Evolutionary conservation across 1,284 basidiomycete genomes (phyloP).

Genomic region (Cronartium ribicola): DNA sequence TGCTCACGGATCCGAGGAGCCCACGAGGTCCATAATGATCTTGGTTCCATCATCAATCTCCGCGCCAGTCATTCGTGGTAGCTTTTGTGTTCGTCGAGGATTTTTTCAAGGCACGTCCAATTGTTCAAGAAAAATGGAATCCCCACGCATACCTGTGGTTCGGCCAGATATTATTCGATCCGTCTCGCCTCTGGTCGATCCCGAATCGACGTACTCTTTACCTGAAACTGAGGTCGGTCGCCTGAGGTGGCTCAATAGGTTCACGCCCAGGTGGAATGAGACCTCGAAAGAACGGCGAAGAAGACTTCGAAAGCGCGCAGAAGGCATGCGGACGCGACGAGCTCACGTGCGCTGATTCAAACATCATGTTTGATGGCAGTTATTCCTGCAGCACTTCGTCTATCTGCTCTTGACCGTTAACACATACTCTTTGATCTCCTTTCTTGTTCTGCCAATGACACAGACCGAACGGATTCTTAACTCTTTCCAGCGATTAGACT

Average conservation of each 20-base stretch:
- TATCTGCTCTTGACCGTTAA: neutral
- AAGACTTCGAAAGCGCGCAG: constrained; percentile 13
- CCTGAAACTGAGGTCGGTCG: constrained; percentile 19
- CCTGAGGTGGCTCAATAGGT: constrained; percentile 23
- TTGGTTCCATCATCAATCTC: neutral
- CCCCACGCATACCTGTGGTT: constrained; percentile 13
- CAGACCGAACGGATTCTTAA: constrained; percentile 27
- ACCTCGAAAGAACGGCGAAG: constrained; percentile 7
- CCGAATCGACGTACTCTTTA: constrained; percentile 12
- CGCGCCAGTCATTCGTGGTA: neutral
- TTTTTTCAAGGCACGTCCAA: neutral
- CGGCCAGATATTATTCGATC: neutral
- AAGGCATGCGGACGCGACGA: constrained; percentile 11
- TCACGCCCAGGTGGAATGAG: constrained; percentile 30
- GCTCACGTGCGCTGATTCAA: constrained; percentile 15
- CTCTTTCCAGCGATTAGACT: constrained; percentile 34
- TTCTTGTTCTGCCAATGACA: constrained; percentile 8
- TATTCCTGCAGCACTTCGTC: neutral
- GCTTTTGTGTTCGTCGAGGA: neutral
- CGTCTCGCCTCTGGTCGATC: constrained; percentile 28
- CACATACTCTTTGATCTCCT: neutral
- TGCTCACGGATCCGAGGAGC: neutral
- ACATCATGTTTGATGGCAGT: neutral
- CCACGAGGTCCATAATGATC: neutral
- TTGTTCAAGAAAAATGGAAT: constrained; percentile 2